Evolutionary conservation across 108 stramenopile genomes (phyloP), one percentile per base, ranked within the genome.

Genomic region (Discostella pseudostelligera): DNA sequence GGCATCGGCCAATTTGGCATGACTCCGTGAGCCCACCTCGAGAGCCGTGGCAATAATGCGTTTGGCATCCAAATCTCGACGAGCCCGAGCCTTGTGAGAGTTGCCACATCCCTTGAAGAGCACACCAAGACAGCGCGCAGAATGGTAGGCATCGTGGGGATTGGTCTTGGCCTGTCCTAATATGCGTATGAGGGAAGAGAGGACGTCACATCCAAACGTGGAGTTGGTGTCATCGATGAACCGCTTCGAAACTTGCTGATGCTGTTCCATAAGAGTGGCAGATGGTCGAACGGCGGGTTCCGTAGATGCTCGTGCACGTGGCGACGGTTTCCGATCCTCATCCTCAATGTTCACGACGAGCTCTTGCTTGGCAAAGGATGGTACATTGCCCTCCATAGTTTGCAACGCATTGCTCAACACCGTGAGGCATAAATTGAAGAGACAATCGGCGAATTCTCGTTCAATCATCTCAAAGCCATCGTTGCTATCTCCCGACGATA

Each of bases 81-180:
- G 79, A 14, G 78, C 75, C 16, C 82, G 67, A 28, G 87, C 88
- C 53, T 87, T 87, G 47, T 94, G 81, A 10, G 83, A 85, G 40
- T 76, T 76, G 16, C 75, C 75, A 58, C 75, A 68, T 4, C 89
- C 88, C 44, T 84, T 69, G 55, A 84, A 85, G 32, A 94, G 69
- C 10, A 83, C 80, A 12, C 87, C 81, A 4, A 94, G 75, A 61
- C 89, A 90, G 48, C 84, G 80, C 17, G 93, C 93, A 20, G 89
- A 89, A 40, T 90, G 78, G 45, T 84, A 87, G 4, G 93, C 93
- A 49, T 94, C 85, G 68, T 94, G 93, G 10, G 93, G 93, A 48
- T 87, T 89, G 43, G 69, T 25, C 12, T 75, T 71, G 14, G 93
- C 93, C 69, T 91, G 86, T 0, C 85, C 88, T 10, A 94, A 66